Percentiles rank a stretch among this genome's conserved stretches.
These are phyloP conservation scores for Thelephora terrestris DNA, from an alignment of 1,284 basidiomycete genomes.

Conservation along the genomic window DNA sequence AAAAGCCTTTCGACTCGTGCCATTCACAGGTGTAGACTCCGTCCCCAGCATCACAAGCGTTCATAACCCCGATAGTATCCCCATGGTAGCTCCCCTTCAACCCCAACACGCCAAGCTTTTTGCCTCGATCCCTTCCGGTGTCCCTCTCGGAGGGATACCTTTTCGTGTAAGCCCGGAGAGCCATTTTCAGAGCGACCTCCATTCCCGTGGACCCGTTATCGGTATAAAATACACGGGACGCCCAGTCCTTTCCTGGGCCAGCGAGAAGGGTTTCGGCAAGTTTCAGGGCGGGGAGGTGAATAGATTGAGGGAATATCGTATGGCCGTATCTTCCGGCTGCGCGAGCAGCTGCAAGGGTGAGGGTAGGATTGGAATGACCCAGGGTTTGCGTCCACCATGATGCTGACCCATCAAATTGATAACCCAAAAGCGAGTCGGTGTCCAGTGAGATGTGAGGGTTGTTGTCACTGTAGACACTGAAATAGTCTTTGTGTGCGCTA, in stretches of 20 bases:
- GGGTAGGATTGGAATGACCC: constrained; percentile 72
- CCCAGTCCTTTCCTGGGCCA: constrained; percentile 79
- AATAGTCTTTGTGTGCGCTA: constrained; percentile 83
- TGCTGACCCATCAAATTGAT: constrained; percentile 85
- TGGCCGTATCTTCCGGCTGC: constrained; percentile 95
- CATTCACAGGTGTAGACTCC: constrained; percentile 95
- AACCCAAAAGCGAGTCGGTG: constrained; percentile 42
- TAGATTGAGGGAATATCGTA: constrained; percentile 89
- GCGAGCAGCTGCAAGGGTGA: constrained; percentile 80
- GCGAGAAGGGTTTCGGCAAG: constrained; percentile 66
- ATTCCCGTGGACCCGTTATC: constrained; percentile 95
- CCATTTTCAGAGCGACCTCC: constrained; percentile 97
- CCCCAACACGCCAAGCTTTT: constrained; percentile 68
- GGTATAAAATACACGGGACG: constrained; percentile 83
- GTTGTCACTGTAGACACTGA: constrained; percentile 53
- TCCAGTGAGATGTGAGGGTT: constrained; percentile 7
- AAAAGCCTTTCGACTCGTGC: constrained; percentile 88
- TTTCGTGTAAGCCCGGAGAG: constrained; percentile 61
- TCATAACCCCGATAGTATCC: constrained; percentile 97
- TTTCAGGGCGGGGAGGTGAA: constrained; percentile 76
- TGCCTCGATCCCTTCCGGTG: constrained; percentile 17
- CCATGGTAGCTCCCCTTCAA: constrained; percentile 94
- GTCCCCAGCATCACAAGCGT: constrained; percentile 71
- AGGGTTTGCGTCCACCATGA: constrained; percentile 98
- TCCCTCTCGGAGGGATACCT: constrained; percentile 17